Evolutionary conservation across 73 alveolate genomes (phyloP).

Genomic region (Paramecium sonneborni): DNA sequence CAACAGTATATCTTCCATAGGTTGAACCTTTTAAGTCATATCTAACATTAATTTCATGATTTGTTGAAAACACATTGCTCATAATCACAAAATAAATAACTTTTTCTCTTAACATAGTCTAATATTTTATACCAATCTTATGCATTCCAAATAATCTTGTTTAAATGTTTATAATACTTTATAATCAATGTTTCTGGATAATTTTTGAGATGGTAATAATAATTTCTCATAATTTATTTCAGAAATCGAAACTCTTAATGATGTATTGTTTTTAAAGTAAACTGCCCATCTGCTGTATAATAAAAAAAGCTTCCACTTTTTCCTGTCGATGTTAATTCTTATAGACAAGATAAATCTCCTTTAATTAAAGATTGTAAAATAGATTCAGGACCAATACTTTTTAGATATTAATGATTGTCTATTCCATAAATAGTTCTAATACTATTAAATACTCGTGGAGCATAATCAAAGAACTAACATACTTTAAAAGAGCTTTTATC

Average conservation of each 20-base stretch:
- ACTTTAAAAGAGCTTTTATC: constrained; percentile 77
- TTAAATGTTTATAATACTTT: constrained; percentile 22
- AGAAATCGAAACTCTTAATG: constrained; percentile 88
- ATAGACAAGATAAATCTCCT: constrained; percentile 65
- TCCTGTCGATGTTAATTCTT: constrained; percentile 85
- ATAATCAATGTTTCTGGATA: constrained; percentile 88
- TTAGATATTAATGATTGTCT: constrained; percentile 73
- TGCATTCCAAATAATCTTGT: constrained; percentile 63
- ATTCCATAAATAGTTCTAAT: constrained; percentile 79
- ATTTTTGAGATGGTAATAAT: constrained; percentile 78
- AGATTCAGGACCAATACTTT: constrained; percentile 80
- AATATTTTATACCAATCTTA: constrained; percentile 50
- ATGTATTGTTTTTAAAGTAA: constrained; percentile 91
- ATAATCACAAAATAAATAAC: constrained; percentile 75
- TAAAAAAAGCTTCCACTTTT: constrained; percentile 97
- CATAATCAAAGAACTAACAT: constrained; percentile 85
- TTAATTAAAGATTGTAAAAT: constrained; percentile 62
- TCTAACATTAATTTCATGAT: constrained; percentile 75
- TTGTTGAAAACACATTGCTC: constrained; percentile 79
- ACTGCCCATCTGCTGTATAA: constrained; percentile 97
- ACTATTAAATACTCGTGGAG: constrained; percentile 85
- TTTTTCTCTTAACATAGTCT: not conserved
- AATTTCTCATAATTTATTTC: constrained; percentile 84
- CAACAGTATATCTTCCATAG: constrained; percentile 73
- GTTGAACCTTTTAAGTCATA: constrained; percentile 90